Evolutionary conservation across 2,329 filamentous ascomycete species (phyloP).

Genomic region (Talaromyces funiculosus): DNA sequence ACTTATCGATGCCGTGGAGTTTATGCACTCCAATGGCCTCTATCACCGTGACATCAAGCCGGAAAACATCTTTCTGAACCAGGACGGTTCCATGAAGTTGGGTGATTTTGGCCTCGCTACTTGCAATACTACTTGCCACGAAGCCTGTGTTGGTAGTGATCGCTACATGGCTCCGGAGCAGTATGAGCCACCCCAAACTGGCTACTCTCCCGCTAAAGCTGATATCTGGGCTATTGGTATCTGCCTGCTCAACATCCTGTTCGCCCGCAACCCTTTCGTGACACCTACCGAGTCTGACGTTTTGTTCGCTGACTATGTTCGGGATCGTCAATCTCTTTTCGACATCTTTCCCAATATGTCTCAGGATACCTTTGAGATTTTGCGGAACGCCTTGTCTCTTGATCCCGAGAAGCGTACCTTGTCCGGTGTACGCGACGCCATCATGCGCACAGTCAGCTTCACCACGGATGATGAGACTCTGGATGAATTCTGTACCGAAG

Average conservation of each 20-base stretch:
- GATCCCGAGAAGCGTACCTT: slow-evolving; percentile 87
- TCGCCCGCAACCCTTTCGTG: slow-evolving; percentile 93
- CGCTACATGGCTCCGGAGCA: slow-evolving; percentile 99
- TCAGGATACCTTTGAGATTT: slow-evolving; percentile 92
- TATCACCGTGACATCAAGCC: slow-evolving; percentile 99
- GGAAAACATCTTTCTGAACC: slow-evolving; percentile 94
- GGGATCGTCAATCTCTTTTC: slow-evolving; percentile 91
- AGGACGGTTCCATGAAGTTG: slow-evolving; percentile 85
- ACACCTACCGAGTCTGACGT: slow-evolving; percentile 85
- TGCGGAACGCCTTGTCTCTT: slow-evolving; percentile 82
- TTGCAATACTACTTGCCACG: slow-evolving; percentile 80
- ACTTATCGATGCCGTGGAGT: slow-evolving; percentile 80
- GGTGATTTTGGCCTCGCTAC: slow-evolving; percentile 95
- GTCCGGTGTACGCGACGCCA: slow-evolving; percentile 67
- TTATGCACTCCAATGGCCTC: slow-evolving; percentile 84
- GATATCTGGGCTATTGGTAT: slow-evolving; percentile 98
- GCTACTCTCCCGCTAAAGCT: slow-evolving; percentile 88
- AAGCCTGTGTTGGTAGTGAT: slow-evolving; percentile 92
- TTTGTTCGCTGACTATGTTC: slow-evolving; percentile 85
- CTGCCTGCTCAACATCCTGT: slow-evolving; percentile 91
- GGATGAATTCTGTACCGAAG: slow-evolving; percentile 87
- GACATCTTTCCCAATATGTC: slow-evolving; percentile 99
- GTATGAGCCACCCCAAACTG: slow-evolving; percentile 78
- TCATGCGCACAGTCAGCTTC: slow-evolving; percentile 78
- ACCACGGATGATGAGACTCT: slow-evolving; percentile 86